Conservation (phyloP, 2,329 filamentous ascomycete genomes). For the Aspergillus pseudoviridinutans region DNA sequence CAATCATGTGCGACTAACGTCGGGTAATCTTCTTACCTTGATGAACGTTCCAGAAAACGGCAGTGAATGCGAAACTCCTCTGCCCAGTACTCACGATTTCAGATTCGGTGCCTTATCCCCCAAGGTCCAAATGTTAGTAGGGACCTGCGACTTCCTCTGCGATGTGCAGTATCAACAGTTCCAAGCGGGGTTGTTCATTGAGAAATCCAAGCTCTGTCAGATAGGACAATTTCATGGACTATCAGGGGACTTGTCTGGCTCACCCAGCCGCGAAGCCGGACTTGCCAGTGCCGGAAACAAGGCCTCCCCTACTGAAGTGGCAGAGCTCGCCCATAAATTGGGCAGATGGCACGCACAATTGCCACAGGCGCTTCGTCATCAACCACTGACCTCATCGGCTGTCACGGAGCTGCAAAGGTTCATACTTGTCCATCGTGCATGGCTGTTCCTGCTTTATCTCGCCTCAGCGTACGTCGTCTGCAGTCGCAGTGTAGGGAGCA, state of each 20-base stretch:
- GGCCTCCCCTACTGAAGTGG: neutral
- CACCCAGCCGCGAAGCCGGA: neutral
- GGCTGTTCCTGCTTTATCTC: neutral
- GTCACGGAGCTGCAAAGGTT: neutral
- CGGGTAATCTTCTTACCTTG: constrained; percentile 1
- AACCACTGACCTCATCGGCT: neutral
- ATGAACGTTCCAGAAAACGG: neutral
- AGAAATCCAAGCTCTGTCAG: constrained; percentile 8
- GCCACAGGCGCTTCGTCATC: neutral
- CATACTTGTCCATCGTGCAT: neutral
- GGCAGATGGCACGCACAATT: neutral
- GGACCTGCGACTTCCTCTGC: constrained; percentile 4
- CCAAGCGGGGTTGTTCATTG: constrained; percentile 6
- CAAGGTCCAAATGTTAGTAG: neutral
- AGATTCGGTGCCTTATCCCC: neutral
- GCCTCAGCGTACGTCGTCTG: neutral
- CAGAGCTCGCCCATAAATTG: neutral
- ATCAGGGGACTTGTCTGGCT: neutral
- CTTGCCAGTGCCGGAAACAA: neutral
- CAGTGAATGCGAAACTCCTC: neutral
- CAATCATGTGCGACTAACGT: constrained; percentile 4
- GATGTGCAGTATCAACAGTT: constrained; percentile 4
- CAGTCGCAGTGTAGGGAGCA: neutral
- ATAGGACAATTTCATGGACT: neutral
- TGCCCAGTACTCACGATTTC: constrained; percentile 2